These are phyloP conservation scores for Eucalyptus tenuipes DNA, from an alignment of 345 rosid species.

Conservation along the genomic window DNA sequence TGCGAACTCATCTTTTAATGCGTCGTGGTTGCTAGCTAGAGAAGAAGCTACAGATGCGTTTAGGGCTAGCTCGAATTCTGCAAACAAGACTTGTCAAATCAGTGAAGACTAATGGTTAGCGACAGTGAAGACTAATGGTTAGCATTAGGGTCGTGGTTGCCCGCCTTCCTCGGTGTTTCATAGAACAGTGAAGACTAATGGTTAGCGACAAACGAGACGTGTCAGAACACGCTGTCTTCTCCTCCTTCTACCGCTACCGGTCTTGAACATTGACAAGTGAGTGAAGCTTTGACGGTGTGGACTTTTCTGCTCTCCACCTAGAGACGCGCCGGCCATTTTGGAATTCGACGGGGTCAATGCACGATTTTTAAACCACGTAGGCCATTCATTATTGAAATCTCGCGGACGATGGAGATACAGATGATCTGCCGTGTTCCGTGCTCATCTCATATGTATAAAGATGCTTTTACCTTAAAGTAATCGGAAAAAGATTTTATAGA, in stretches of 20 bases:
- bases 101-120: neutral
- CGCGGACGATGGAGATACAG: neutral
- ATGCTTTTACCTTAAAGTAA: neutral
- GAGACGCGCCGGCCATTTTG: neutral
- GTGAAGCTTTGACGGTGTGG: neutral
- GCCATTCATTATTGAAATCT: neutral
- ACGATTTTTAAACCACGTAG: neutral
- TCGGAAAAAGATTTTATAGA: neutral
- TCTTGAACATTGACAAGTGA: neutral
- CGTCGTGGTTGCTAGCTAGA: neutral
- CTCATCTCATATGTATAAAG: neutral
- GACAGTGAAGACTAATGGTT: neutral
- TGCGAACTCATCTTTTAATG: neutral
- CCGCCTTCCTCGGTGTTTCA: neutral
- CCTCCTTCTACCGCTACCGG: neutral
- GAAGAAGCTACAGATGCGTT: neutral
- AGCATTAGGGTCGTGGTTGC: neutral
- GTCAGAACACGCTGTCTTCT: neutral
- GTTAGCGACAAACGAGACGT: neutral
- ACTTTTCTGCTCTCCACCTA: neutral
- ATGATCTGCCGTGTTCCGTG: neutral
- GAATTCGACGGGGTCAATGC: neutral
- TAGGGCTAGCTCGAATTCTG: neutral
- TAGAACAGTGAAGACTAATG: neutral
- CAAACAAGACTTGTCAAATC: neutral